Conservation (phyloP, 257 asterid species). For the Ilex aquifolium region DNA sequence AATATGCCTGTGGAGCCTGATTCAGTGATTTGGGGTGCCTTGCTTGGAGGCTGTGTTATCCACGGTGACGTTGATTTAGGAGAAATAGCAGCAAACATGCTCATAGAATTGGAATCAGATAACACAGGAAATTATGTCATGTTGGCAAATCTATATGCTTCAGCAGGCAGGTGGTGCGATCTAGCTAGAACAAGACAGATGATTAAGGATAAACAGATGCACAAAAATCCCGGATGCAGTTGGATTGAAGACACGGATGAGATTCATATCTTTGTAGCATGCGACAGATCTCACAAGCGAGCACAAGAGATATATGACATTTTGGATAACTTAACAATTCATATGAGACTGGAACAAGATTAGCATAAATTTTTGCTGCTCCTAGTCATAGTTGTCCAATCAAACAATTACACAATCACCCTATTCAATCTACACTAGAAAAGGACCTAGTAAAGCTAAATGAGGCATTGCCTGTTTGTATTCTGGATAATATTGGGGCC, state of each 20-base stretch:
- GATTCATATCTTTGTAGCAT: conserved; percentile 61
- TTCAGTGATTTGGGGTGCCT: conserved; percentile 72
- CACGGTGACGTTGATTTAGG: conserved; percentile 57
- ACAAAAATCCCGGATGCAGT: conserved; percentile 78
- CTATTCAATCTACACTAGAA: no score
- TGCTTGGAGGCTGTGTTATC: conserved; percentile 70
- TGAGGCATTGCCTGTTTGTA: no score
- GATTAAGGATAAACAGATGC: conserved; percentile 43
- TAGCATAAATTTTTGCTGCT: conserved; percentile 9
- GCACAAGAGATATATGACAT: conserved; percentile 49
- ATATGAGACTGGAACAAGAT: conserved; percentile 38
- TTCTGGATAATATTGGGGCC: no score
- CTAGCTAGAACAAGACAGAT: conserved; percentile 41
- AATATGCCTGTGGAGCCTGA: conserved; percentile 50
- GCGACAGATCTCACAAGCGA: conserved; percentile 55
- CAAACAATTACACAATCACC: not conserved
- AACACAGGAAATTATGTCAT: conserved; percentile 56
- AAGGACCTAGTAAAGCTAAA: no score
- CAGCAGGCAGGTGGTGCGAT: conserved; percentile 62
- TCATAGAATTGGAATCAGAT: conserved; percentile 51
- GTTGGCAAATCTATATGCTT: conserved; percentile 76
- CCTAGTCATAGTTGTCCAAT: not conserved
- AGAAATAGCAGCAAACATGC: conserved; percentile 58
- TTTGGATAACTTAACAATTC: conserved; percentile 51
- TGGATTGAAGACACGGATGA: conserved; percentile 72